These are phyloP conservation scores for Xylaria arbuscula DNA, from an alignment of 2,329 filamentous ascomycete genomes.

Conservation along the genomic window DNA sequence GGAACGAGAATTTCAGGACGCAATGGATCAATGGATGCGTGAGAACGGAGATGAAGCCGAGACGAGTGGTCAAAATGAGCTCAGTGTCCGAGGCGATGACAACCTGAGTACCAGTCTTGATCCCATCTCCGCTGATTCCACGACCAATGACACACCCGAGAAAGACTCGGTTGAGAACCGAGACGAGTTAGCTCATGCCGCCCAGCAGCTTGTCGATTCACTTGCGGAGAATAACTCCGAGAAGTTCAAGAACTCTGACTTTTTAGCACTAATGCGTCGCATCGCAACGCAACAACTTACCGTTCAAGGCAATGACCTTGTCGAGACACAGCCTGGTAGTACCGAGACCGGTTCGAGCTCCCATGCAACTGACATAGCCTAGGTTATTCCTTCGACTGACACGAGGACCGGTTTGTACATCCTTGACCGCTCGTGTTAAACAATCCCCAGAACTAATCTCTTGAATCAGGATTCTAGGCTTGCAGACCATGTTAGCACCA, in stretches of 20 bases:
- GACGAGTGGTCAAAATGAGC: not conserved
- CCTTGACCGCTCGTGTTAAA: not conserved
- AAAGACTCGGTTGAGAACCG: slow-evolving; percentile 46
- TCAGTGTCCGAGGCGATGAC: slow-evolving; percentile 32
- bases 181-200: slow-evolving; percentile 75
- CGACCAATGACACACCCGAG: slow-evolving; percentile 4
- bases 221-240: slow-evolving; percentile 74
- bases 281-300: slow-evolving; percentile 78
- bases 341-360: slow-evolving; percentile 7
- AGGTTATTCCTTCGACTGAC: not conserved
- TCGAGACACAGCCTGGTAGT: slow-evolving; percentile 50
- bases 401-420: slow-evolving; percentile 2
- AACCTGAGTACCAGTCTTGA: not conserved
- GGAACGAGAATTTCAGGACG: slow-evolving; percentile 36
- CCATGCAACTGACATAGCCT: slow-evolving; percentile 14
- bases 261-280: slow-evolving; percentile 79
- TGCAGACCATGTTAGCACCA: not conserved
- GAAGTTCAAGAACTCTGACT: slow-evolving; percentile 83
- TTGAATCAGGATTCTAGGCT: not conserved
- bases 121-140: slow-evolving; percentile 7
- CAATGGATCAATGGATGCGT: slow-evolving; percentile 43
- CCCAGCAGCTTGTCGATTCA: slow-evolving; percentile 74
- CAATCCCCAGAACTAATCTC: not conserved
- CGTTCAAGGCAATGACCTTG: slow-evolving; percentile 76
- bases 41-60: slow-evolving; percentile 35